These are phyloP conservation scores for Leptographium radiaticola DNA, from an alignment of 2,329 filamentous ascomycete genomes.

Conservation along the genomic window DNA sequence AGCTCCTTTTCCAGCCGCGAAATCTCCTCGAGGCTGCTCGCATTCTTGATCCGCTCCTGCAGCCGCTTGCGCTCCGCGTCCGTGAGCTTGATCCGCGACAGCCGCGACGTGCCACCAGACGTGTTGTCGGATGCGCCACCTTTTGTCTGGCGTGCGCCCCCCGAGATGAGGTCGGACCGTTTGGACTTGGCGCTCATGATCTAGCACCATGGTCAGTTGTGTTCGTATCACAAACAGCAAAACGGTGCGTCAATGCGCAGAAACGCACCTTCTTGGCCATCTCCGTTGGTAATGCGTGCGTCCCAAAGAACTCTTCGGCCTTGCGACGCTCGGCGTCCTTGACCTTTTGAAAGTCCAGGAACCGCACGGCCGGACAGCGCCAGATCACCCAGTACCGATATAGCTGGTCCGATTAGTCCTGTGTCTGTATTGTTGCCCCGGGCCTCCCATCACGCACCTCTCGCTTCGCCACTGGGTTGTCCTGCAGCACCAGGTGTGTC, in stretches of 20 bases:
- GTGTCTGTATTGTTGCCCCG: no score
- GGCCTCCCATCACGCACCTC: slow-evolving; percentile 50
- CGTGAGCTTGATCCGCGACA: slow-evolving; percentile 71
- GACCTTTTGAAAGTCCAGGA: slow-evolving; percentile 86
- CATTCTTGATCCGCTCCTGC: slow-evolving; percentile 76
- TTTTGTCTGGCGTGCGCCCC: slow-evolving; percentile 16
- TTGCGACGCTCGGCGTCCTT: slow-evolving; percentile 70
- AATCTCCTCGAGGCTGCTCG: slow-evolving; percentile 83
- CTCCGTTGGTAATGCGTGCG: slow-evolving; percentile 60
- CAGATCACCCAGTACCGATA: slow-evolving; percentile 90
- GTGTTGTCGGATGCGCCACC: slow-evolving; percentile 18
- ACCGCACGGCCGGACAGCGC: slow-evolving; percentile 72
- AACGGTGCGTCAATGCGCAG: neutral
- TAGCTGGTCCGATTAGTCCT: slow-evolving; percentile 38
- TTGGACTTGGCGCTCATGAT: slow-evolving; percentile 78
- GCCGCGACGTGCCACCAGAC: slow-evolving; percentile 33
- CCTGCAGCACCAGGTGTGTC: slow-evolving; percentile 67
- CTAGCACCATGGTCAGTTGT: slow-evolving; percentile 20
- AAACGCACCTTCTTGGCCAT: slow-evolving; percentile 53
- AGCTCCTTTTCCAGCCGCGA: slow-evolving; percentile 81
- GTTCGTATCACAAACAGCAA: no score
- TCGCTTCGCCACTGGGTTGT: slow-evolving; percentile 85
- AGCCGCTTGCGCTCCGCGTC: slow-evolving; percentile 78
- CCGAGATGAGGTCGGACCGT: slow-evolving; percentile 45
- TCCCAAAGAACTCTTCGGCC: slow-evolving; percentile 74